Evolutionary conservation across 2,329 filamentous ascomycete genomes (phyloP).

Genomic region (Ceratocystis destructans): DNA sequence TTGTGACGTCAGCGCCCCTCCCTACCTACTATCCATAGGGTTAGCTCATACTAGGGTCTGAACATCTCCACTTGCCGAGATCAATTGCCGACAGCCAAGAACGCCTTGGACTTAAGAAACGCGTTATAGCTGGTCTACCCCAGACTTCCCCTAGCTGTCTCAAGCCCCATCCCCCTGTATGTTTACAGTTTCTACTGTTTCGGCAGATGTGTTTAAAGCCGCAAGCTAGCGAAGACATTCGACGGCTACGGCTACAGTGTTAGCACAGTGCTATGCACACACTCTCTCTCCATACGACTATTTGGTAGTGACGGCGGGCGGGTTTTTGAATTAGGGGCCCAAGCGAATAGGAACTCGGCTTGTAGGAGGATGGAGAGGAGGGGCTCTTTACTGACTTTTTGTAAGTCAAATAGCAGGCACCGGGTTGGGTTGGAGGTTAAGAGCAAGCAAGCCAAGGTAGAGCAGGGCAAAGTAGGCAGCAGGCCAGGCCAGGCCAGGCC

Average conservation of each 20-base stretch:
- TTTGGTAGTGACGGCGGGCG: too few species aligned
- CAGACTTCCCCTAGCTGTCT: not conserved
- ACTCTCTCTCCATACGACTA: not conserved
- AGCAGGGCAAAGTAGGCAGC: too few species aligned
- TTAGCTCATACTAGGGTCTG: not conserved
- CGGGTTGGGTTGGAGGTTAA: too few species aligned
- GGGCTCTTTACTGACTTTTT: too few species aligned
- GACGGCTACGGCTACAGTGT: not conserved
- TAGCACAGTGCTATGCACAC: not conserved
- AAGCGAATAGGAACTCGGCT: not conserved
- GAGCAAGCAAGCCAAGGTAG: too few species aligned
- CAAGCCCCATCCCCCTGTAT: not conserved
- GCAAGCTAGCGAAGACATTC: not conserved
- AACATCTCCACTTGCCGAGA: not conserved
- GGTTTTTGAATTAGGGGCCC: not conserved
- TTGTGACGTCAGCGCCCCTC: not conserved
- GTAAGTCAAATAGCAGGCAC: too few species aligned
- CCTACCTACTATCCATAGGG: not conserved
- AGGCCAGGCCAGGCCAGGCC: too few species aligned
- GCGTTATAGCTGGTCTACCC: not conserved
- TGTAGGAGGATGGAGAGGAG: not conserved
- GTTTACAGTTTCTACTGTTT: not conserved
- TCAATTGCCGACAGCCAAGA: not conserved
- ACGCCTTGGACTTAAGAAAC: not conserved
- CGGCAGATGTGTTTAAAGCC: slow-evolving; percentile 9